phyloP scores from a whole-genome alignment of 2,329 filamentous ascomycete genomes.

The Macrophomina phaseolina region DNA sequence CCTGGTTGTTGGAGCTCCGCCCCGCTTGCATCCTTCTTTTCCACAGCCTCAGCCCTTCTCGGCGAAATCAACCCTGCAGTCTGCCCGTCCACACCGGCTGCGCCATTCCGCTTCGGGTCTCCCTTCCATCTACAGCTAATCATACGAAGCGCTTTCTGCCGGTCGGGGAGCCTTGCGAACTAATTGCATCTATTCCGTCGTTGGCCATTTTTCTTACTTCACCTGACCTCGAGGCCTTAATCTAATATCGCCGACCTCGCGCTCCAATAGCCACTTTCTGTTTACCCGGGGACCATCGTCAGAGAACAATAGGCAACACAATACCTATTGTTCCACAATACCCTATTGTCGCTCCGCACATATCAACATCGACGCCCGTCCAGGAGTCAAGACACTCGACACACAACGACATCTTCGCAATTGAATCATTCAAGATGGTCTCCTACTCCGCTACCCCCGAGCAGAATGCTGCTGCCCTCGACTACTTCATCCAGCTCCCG shows the following conservation, averaged over 20 bases:
- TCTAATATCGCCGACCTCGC: slow-evolving; percentile 19
- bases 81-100: slow-evolving; percentile 6
- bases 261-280: neutral
- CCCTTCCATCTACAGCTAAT: slow-evolving; percentile 18
- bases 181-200: slow-evolving; percentile 25
- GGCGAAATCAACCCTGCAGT: slow-evolving; percentile 20
- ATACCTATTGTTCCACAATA: slow-evolving; percentile 6
- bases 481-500: slow-evolving; percentile 79
- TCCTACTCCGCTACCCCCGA: slow-evolving; percentile 48
- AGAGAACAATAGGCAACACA: slow-evolving; percentile 22
- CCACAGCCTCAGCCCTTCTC: slow-evolving; percentile 18
- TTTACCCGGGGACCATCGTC: neutral
- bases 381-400: neutral
- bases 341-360: neutral
- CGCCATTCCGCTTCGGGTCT: slow-evolving; percentile 17
- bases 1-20: slow-evolving; percentile 28
- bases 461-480: slow-evolving; percentile 74
- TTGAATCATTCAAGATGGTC: slow-evolving; percentile 45
- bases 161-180: slow-evolving; percentile 25
- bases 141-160: slow-evolving; percentile 24
- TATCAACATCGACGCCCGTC: neutral
- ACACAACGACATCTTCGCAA: slow-evolving; percentile 1
- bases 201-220: slow-evolving; percentile 6
- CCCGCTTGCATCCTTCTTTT: slow-evolving; percentile 23
- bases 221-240: slow-evolving; percentile 20